Conservation (phyloP, 1,139 yeast species). For the Suhomyces maxii region DNA sequence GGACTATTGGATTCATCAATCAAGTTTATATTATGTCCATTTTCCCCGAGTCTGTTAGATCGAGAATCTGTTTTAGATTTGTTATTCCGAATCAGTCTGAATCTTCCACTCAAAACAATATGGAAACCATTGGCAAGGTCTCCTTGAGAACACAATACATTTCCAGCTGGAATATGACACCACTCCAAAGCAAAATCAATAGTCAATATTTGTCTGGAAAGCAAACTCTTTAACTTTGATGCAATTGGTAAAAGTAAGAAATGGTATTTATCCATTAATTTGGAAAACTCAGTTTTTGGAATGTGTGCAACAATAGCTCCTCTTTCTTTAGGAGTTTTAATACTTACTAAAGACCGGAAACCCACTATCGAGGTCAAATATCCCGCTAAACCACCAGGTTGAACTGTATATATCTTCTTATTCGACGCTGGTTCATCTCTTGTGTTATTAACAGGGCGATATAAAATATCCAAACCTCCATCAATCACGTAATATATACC, state of each 20-base stretch:
- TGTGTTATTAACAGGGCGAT: conserved; percentile 15
- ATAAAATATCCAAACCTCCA: conserved; percentile 68
- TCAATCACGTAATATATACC: conserved; percentile 81
- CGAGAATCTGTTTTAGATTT: conserved; percentile 10
- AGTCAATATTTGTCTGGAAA: conserved; percentile 67
- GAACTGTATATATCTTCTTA: conserved; percentile 56
- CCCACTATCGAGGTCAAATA: conserved; percentile 81
- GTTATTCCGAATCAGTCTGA: conserved; percentile 58
- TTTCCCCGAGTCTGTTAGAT: conserved; percentile 11
- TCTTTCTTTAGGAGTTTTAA: conserved; percentile 54
- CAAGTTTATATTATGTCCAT: conserved; percentile 16
- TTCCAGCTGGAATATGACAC: conserved; percentile 89
- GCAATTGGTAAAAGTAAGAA: conserved; percentile 78
- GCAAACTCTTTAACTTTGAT: conserved; percentile 60
- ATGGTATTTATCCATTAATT: conserved; percentile 72
- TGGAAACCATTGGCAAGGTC: conserved; percentile 92
- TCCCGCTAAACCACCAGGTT: conserved; percentile 85
- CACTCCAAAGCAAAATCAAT: conserved; percentile 94
- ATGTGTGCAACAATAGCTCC: conserved; percentile 70
- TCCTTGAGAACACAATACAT: conserved; percentile 74
- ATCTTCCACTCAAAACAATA: conserved; percentile 85
- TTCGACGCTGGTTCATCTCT: conserved; percentile 19
- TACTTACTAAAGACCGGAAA: conserved; percentile 71
- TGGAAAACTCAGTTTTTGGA: conserved; percentile 61
- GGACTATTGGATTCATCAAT: conserved; percentile 23